Conservation (phyloP, 306 rosid species). For the Prunus kanzakura region DNA sequence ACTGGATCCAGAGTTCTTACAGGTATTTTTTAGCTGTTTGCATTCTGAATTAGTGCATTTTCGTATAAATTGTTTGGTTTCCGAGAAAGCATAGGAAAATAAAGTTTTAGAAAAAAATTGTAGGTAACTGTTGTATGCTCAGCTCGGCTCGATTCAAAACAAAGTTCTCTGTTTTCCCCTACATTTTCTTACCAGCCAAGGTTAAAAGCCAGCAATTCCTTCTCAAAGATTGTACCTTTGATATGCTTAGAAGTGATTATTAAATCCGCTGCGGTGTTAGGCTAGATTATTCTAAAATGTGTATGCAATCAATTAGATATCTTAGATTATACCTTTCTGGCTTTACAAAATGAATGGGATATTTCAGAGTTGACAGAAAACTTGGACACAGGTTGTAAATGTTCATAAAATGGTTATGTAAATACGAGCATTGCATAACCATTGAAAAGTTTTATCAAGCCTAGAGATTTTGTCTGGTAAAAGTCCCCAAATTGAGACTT, state of each 20-base stretch:
- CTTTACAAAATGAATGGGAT: neutral
- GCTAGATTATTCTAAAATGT: neutral
- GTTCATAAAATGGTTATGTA: neutral
- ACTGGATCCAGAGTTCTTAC: constrained; percentile 5
- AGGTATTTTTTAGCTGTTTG: neutral
- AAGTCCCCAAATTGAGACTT: neutral
- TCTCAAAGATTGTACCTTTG: constrained; percentile 1
- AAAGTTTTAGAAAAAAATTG: neutral
- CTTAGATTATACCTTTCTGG: neutral
- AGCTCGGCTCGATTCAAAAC: neutral
- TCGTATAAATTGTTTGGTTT: neutral
- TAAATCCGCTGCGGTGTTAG: neutral
- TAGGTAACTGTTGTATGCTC: neutral
- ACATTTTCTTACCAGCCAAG: neutral
- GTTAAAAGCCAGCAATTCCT: neutral
- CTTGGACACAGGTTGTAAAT: neutral
- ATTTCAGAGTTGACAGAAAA: neutral
- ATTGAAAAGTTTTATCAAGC: neutral
- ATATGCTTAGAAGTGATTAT: neutral
- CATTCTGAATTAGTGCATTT: neutral
- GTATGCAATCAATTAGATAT: no score
- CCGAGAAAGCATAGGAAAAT: neutral
- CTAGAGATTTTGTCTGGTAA: neutral
- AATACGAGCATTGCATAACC: no score
- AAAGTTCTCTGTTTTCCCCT: no score